phyloP scores from a whole-genome alignment of 2,329 filamentous ascomycete species.

The Sclerotinia spermophila region DNA sequence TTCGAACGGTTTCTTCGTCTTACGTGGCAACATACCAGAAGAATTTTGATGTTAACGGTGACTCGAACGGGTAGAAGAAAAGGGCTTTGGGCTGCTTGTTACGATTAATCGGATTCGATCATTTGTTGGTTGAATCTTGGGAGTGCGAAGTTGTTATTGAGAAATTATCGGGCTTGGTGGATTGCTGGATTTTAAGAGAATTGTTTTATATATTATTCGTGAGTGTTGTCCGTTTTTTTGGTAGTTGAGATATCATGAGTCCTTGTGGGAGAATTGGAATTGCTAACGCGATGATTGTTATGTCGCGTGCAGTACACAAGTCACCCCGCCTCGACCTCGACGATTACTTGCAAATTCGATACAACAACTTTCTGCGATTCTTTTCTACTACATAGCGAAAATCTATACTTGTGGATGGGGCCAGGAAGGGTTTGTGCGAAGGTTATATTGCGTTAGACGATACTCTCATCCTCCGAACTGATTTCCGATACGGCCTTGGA shows the following conservation, averaged over 20 bases:
- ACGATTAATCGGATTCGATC: background rate
- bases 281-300: background rate
- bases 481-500: background rate
- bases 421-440: background rate
- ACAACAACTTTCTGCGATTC: background rate
- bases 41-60: background rate
- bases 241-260: background rate
- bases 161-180: background rate
- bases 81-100: background rate
- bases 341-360: background rate
- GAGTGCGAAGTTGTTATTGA: background rate
- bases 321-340: slow-evolving; percentile 9
- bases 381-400: background rate
- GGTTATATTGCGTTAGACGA: background rate
- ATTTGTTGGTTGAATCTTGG: background rate
- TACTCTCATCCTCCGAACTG: background rate
- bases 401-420: background rate
- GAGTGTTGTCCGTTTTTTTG: background rate
- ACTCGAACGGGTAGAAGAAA: background rate
- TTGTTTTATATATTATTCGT: background rate
- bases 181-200: background rate
- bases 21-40: background rate
- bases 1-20: background rate
- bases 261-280: background rate
- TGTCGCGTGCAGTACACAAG: slow-evolving; percentile 12